A percentile compares a stretch with the other conserved stretches of the same genome.
phyloP scores from a whole-genome alignment of 2,329 filamentous ascomycete species.

The Phyllosticta paracitricarpa region DNA sequence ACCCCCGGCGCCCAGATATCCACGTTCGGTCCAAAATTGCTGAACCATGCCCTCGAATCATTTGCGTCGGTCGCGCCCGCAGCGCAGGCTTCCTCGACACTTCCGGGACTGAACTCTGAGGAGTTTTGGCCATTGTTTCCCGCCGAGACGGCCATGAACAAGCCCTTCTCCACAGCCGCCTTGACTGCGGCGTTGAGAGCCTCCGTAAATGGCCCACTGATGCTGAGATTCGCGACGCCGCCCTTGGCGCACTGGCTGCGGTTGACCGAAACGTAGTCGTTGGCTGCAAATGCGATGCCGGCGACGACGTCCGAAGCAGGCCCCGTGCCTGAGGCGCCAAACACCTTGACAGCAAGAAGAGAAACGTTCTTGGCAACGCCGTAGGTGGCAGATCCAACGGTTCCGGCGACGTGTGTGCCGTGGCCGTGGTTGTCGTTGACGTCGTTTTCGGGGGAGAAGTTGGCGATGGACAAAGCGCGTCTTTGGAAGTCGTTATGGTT shows the following conservation, averaged over 20 bases:
- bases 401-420: constrained; percentile 39
- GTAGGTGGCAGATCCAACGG: constrained; percentile 33
- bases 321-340: constrained; percentile 45
- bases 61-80: constrained; percentile 36
- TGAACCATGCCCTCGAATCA: constrained; percentile 32
- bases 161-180: constrained; percentile 27
- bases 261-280: constrained; percentile 39
- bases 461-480: constrained; percentile 23
- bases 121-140: constrained; percentile 30
- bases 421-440: constrained; percentile 34
- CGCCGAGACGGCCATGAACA: constrained; percentile 38
- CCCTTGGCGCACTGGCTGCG: constrained; percentile 35
- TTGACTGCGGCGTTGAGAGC: constrained; percentile 20
- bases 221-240: constrained; percentile 41
- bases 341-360: constrained; percentile 43
- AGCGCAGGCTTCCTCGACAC: constrained; percentile 27
- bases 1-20: constrained; percentile 51
- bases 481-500: constrained; percentile 35
- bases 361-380: constrained; percentile 39
- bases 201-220: constrained; percentile 31
- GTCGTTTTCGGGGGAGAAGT: constrained; percentile 30
- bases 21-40: constrained; percentile 41
- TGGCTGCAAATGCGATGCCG: constrained; percentile 39
- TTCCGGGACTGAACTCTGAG: constrained; percentile 24
- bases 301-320: constrained; percentile 39